Evolutionary conservation across 208 protist genomes (phyloP).

Genomic region (Leishmania tropica): DNA sequence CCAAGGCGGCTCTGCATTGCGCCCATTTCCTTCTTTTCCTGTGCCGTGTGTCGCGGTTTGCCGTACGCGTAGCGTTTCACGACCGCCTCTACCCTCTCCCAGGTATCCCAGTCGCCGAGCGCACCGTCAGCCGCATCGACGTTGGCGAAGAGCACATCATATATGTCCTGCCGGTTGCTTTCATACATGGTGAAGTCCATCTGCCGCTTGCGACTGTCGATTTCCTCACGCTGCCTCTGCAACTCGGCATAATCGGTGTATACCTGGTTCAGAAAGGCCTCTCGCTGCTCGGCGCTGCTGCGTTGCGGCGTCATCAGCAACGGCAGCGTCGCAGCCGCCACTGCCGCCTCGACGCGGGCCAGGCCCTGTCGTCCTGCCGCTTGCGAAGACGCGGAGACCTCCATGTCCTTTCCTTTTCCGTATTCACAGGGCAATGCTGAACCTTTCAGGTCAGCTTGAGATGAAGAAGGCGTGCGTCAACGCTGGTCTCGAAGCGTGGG

Average conservation of each 20-base stretch:
- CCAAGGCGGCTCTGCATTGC: constrained; percentile 43
- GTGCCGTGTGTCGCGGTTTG: constrained; percentile 27
- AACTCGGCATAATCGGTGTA: constrained; percentile 80
- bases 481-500: neutral
- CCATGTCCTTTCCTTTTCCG: neutral
- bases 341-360: constrained; percentile 3
- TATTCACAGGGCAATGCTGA: neutral
- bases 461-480: neutral
- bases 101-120: constrained; percentile 82
- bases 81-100: constrained; percentile 62
- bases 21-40: constrained; percentile 22
- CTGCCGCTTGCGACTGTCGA: constrained; percentile 49
- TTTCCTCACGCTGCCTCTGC: constrained; percentile 59
- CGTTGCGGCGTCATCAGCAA: constrained; percentile 9
- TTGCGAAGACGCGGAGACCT: neutral
- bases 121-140: constrained; percentile 30
- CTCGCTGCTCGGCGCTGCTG: constrained; percentile 54
- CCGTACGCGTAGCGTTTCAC: constrained; percentile 79
- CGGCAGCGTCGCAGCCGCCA: neutral
- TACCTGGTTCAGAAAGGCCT: constrained; percentile 64
- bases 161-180: constrained; percentile 72
- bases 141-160: constrained; percentile 55
- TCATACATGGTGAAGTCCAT: constrained; percentile 60
- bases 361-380: neutral
- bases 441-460: neutral